Percentiles rank a stretch among this genome's conserved stretches.
phyloP scores from a whole-genome alignment of 2,329 filamentous ascomycete species.

The Xylariaceae sp. region DNA sequence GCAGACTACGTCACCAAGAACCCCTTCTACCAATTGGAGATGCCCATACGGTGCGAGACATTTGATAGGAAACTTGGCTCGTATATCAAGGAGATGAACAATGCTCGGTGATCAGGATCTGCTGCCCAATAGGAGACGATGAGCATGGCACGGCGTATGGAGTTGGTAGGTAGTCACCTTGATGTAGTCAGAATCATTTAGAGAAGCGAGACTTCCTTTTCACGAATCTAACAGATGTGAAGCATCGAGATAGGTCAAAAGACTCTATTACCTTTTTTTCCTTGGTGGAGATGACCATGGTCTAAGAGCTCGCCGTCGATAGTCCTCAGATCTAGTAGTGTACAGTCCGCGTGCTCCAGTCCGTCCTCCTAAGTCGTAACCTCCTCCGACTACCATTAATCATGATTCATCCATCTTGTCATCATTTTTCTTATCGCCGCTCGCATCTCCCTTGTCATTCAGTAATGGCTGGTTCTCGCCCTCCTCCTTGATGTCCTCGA shows the following conservation, averaged over 20 bases:
- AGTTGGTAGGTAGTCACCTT: too few relatives aligned
- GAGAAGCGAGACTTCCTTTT: too few relatives aligned
- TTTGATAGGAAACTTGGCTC: slow-evolving; percentile 84
- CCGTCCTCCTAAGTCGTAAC: slow-evolving; percentile 9
- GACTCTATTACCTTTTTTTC: too few relatives aligned
- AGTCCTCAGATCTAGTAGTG: slow-evolving; percentile 26
- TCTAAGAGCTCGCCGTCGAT: slow-evolving; percentile 6
- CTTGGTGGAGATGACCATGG: too few relatives aligned
- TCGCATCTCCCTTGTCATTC: slow-evolving; percentile 62
- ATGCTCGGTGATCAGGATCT: slow-evolving; percentile 44
- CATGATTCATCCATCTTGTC: slow-evolving; percentile 89
- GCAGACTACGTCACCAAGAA: slow-evolving; percentile 99
- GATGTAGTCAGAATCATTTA: too few relatives aligned
- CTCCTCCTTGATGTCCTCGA: slow-evolving; percentile 82
- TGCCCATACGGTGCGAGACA: slow-evolving; percentile 92
- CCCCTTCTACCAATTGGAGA: slow-evolving; percentile 96
- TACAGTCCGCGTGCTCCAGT: slow-evolving; percentile 28
- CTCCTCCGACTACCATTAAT: slow-evolving; percentile 20
- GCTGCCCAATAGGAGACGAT: slow-evolving; percentile 5
- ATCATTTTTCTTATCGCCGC: slow-evolving; percentile 49
- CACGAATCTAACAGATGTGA: too few relatives aligned
- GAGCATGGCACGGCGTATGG: too few relatives aligned
- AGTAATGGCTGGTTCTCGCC: slow-evolving; percentile 66
- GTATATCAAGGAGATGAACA: slow-evolving; percentile 74
- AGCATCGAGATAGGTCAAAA: too few relatives aligned